phyloP scores from a whole-genome alignment of 2,329 filamentous ascomycete species.

The Bertia moriformis region DNA sequence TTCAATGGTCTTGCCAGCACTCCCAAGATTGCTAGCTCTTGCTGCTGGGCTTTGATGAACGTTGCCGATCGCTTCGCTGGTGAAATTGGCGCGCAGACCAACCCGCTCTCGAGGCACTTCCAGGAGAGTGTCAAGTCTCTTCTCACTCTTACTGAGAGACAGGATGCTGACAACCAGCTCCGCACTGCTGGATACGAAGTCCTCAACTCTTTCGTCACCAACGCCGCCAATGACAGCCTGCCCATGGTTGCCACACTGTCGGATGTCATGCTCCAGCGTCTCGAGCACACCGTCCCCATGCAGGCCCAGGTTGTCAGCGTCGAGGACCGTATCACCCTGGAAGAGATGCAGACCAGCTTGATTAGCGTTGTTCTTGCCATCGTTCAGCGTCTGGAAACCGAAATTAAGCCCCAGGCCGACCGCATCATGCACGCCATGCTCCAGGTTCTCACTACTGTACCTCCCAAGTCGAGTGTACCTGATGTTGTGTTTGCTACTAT shows the following conservation, averaged over 20 bases:
- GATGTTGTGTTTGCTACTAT: slow-evolving; percentile 87
- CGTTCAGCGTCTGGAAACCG: slow-evolving; percentile 77
- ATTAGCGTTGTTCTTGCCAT: slow-evolving; percentile 76
- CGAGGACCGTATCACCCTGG: slow-evolving; percentile 86
- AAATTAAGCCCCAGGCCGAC: slow-evolving; percentile 79
- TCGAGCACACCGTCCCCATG: slow-evolving; percentile 79
- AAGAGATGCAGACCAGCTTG: slow-evolving; percentile 95
- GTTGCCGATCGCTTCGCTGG: slow-evolving; percentile 88
- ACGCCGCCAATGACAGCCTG: slow-evolving; percentile 75
- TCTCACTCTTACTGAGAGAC: slow-evolving; percentile 69
- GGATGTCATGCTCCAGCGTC: slow-evolving; percentile 74
- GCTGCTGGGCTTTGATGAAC: slow-evolving; percentile 99
- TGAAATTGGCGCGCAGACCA: slow-evolving; percentile 61
- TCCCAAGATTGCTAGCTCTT: slow-evolving; percentile 93
- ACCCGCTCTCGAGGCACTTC: slow-evolving; percentile 82
- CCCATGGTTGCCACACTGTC: slow-evolving; percentile 68
- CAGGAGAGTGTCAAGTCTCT: slow-evolving; percentile 79
- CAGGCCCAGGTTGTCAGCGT: slow-evolving; percentile 90
- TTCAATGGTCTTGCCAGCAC: slow-evolving; percentile 82
- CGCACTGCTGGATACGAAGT: slow-evolving; percentile 96
- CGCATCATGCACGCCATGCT: slow-evolving; percentile 85
- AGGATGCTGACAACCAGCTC: slow-evolving; percentile 72
- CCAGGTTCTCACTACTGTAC: slow-evolving; percentile 62
- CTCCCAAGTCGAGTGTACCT: slow-evolving; percentile 80
- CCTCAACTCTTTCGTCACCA: slow-evolving; percentile 83